Evolutionary conservation across 345 rosid genomes (phyloP).

Genomic region (Trapa bicornis): DNA sequence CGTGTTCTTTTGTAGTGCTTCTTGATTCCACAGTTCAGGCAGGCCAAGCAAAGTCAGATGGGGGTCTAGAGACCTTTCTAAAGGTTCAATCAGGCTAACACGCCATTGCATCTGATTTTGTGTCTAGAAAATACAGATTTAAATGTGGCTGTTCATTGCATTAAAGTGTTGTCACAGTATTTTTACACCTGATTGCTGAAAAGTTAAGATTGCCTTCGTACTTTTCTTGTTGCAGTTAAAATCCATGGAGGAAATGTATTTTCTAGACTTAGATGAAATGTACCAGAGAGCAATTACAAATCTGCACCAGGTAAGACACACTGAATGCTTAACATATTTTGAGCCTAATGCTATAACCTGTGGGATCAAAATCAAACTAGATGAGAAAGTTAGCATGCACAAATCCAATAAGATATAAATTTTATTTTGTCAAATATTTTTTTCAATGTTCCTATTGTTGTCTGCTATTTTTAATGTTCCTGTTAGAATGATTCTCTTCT

Average conservation of each 20-base stretch:
- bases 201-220: not conserved
- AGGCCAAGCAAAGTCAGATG: constrained; percentile 52
- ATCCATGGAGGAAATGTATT: constrained; percentile 55
- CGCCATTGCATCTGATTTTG: no score
- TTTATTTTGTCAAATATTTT: not conserved
- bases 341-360: not conserved
- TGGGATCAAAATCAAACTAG: not conserved
- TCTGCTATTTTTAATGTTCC: constrained; percentile 6
- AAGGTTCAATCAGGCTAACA: constrained; percentile 37
- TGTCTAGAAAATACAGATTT: no score
- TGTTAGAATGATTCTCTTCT: constrained; percentile 53
- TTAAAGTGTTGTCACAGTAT: not conserved
- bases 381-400: not conserved
- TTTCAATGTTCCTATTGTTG: constrained; percentile 1
- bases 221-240: constrained; percentile 41
- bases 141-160: not conserved
- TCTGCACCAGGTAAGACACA: constrained; percentile 42
- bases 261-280: constrained; percentile 55
- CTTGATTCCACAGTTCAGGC: constrained; percentile 60
- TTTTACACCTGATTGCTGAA: not conserved
- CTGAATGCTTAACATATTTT: not conserved
- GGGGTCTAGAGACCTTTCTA: constrained; percentile 82
- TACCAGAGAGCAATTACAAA: constrained; percentile 50
- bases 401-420: not conserved
- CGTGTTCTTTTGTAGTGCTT: constrained; percentile 41